Evolutionary conservation across 371 early-diverging fungal species (phyloP).

Genomic region (Rhizopus arrhizus): DNA sequence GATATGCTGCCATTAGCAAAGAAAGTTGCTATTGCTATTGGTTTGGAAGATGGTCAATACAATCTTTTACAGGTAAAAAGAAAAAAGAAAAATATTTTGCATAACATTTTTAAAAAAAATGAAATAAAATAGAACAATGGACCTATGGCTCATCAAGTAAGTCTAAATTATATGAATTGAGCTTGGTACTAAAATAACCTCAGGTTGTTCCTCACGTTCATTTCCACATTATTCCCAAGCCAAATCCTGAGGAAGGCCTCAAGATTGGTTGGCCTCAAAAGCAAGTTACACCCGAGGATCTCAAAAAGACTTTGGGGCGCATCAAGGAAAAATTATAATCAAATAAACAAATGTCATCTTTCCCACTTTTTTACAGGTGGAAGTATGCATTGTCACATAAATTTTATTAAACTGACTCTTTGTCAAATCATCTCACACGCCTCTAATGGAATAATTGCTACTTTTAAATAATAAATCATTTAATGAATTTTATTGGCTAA

Average conservation of each 20-base stretch:
- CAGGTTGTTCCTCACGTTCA: slow-evolving; percentile 86
- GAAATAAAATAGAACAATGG: slow-evolving; percentile 74
- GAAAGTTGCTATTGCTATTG: slow-evolving; percentile 77
- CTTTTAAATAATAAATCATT: too few relatives aligned
- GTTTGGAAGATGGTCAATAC: slow-evolving; percentile 66
- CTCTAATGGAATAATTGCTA: too few relatives aligned
- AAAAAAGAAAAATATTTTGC: background rate
- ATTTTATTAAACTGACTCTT: too few relatives aligned
- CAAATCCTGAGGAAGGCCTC: slow-evolving; percentile 69
- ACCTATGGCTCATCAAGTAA: slow-evolving; percentile 47
- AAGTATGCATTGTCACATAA: too few relatives aligned
- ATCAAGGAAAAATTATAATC: slow-evolving; percentile 46
- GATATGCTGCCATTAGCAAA: slow-evolving; percentile 91
- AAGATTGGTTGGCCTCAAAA: slow-evolving; percentile 66
- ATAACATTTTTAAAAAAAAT: background rate
- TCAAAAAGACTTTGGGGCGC: slow-evolving; percentile 30
- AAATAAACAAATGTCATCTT: background rate
- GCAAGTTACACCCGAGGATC: slow-evolving; percentile 37
- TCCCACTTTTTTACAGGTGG: too few relatives aligned
- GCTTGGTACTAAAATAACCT: slow-evolving; percentile 4
- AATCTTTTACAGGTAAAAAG: slow-evolving; percentile 83
- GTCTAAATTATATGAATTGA: background rate
- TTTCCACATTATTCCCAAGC: slow-evolving; percentile 91
- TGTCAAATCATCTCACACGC: too few relatives aligned
- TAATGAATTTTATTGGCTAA: too few relatives aligned